These are phyloP conservation scores for Trichoderma orchidacearum DNA, from an alignment of 495 filamentous ascomycete genomes.

Conservation along the genomic window DNA sequence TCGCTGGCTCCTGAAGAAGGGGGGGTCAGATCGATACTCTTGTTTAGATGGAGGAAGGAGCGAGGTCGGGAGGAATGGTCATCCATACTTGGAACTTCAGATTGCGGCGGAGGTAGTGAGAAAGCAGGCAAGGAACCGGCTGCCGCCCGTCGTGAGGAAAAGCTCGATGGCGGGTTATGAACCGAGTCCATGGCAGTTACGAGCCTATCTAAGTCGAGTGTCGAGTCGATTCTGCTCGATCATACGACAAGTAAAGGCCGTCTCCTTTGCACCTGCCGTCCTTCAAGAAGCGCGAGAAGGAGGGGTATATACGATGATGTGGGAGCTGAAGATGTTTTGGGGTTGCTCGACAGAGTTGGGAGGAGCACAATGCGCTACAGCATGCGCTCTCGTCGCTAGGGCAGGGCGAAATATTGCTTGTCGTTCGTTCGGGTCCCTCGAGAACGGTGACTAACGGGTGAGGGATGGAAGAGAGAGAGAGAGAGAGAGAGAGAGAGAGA, in stretches of 20 bases:
- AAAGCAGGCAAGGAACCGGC: conserved; percentile 48
- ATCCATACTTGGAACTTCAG: conserved; percentile 30
- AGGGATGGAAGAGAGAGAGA: no score
- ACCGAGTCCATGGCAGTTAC: neutral
- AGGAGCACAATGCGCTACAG: no score
- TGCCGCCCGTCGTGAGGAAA: conserved; percentile 40
- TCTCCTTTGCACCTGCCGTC: neutral
- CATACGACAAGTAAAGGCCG: neutral
- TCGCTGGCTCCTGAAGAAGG: conserved; percentile 37
- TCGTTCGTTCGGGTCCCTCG: no score
- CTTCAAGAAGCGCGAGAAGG: neutral
- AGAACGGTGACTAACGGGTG: no score
- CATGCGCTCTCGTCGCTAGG: no score
- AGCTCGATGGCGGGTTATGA: conserved; percentile 6
- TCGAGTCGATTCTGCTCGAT: neutral
- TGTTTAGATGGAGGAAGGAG: conserved; percentile 20
- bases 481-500: no score
- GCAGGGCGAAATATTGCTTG: no score
- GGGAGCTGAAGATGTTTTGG: no score
- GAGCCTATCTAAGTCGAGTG: neutral
- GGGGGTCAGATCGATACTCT: conserved; percentile 30
- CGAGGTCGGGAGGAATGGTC: conserved; percentile 12
- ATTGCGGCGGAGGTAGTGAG: conserved; percentile 40
- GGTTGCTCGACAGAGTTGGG: no score
- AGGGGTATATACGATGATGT: no score